Evolutionary conservation across 2,329 filamentous ascomycete genomes (phyloP).

Genomic region (Pseudogymnoascus sp.): DNA sequence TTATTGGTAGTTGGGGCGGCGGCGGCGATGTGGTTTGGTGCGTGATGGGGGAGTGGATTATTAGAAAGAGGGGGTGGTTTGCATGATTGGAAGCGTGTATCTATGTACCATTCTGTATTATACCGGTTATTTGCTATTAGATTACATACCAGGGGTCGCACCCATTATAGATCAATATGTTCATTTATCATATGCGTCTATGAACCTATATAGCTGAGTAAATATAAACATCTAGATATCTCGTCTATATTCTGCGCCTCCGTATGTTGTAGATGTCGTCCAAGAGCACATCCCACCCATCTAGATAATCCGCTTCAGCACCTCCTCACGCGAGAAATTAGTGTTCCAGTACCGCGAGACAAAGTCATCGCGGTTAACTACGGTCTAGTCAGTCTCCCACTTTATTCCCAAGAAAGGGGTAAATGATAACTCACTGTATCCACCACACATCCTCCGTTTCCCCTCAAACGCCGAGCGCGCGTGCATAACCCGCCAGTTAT

Average conservation of each 20-base stretch:
- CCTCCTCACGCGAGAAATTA: conserved; percentile 41
- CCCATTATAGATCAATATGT: background rate
- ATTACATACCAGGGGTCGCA: background rate
- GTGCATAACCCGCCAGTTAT: conserved; percentile 93
- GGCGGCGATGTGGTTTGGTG: background rate
- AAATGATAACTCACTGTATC: conserved; percentile 59
- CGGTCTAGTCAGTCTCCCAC: conserved; percentile 15
- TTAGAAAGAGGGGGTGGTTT: background rate
- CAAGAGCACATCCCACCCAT: background rate
- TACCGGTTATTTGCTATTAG: background rate
- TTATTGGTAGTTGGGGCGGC: background rate
- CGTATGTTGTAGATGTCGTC: background rate
- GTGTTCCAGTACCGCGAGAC: conserved; percentile 67
- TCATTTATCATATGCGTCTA: background rate
- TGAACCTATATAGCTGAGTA: background rate
- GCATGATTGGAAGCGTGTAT: background rate
- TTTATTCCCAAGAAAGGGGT: background rate
- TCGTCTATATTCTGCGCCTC: background rate
- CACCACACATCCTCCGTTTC: conserved; percentile 79
- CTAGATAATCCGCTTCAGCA: conserved; percentile 22
- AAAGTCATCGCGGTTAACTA: conserved; percentile 75
- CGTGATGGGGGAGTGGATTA: background rate
- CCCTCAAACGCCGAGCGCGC: conserved; percentile 78
- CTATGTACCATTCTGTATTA: background rate
- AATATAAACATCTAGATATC: background rate